Percentiles rank a stretch among this genome's conserved stretches.
Evolutionary conservation across 2,329 filamentous ascomycete genomes (phyloP).

Genomic region (Colletotrichum chlorophyti): DNA sequence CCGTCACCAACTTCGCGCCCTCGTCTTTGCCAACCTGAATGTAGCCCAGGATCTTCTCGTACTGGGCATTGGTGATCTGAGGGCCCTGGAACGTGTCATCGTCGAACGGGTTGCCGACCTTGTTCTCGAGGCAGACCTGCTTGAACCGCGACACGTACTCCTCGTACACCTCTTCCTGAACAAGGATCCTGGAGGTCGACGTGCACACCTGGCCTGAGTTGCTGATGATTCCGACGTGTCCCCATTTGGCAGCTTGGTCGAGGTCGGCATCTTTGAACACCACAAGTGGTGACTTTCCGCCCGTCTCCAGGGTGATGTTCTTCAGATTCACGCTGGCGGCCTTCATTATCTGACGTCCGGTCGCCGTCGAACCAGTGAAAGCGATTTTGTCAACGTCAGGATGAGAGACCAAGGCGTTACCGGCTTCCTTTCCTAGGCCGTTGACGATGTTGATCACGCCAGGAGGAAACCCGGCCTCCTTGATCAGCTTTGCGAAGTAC

Average conservation of each 20-base stretch:
- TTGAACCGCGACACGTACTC: conserved; percentile 69
- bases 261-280: conserved; percentile 72
- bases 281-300: conserved; percentile 70
- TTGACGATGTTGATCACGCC: conserved; percentile 81
- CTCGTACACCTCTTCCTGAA: conserved; percentile 67
- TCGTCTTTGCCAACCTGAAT: conserved; percentile 73
- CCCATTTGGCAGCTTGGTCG: conserved; percentile 70
- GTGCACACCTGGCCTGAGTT: conserved; percentile 72
- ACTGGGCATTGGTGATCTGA: conserved; percentile 74
- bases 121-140: conserved; percentile 63
- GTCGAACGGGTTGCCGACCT: conserved; percentile 74
- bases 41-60: conserved; percentile 73
- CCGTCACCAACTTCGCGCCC: conserved; percentile 70
- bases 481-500: conserved; percentile 70
- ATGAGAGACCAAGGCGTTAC: conserved; percentile 72
- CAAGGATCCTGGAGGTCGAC: conserved; percentile 68
- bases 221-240: conserved; percentile 58
- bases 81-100: conserved; percentile 77
- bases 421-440: conserved; percentile 72
- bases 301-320: conserved; percentile 72
- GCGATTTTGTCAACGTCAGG: conserved; percentile 77
- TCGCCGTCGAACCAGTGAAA: conserved; percentile 78
- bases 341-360: conserved; percentile 79
- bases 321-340: conserved; percentile 71
- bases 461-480: conserved; percentile 77